Base-by-base conservation (phyloP, 2,329 filamentous ascomycete genomes). In the Aspergillus spinulosporus region DNA sequence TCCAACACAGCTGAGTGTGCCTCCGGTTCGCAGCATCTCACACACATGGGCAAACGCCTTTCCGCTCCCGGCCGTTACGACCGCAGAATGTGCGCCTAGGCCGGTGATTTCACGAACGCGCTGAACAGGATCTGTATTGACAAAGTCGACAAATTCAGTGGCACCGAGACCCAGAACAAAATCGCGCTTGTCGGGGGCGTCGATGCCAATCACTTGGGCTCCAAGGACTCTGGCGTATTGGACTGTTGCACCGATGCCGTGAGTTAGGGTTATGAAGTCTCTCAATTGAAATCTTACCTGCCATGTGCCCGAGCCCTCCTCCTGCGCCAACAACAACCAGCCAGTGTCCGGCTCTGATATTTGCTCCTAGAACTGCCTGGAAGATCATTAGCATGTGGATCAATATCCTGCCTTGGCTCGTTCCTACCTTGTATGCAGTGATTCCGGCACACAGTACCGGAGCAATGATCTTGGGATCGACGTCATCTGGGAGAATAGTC, bases 241-340 rank as follows among this genome's bases (percentile, higher is more conserved):
- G 2, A 79, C 76, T 21, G 21, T 21, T 21, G 21, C 21, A 21
- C 21, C 21, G 21, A 21, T 21, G 21, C 21, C 21, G 21, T 21
- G 21, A 21, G 21, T 21, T 21, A 21, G 21, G 21, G 21, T 21
- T 21, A 21, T 21, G 21, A 21, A 21, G 21, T 21, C 21, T 21
- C 21, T 21, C 21, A 21, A 21, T 21, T 21, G 21, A 21, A 21
- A 68, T 43, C 31, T 7, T 57, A 76, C 74, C 73, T 54, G 76
- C 76, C 36, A 78, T 68, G 62, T 78, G 74, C 2, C 77, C 77
- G 14, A 79, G 65, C 5, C 77, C 77, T 43, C 77, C 77, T 36
- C 74, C 77, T 9, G 77, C 77, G 8, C 77, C 76, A n/a, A 78
- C 71, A 8, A 79, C 76, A 2, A 76, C 74, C 29, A 79, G 61